Evolutionary conservation across 2,329 filamentous ascomycete species (phyloP).

Genomic region (Hypoxylon sp.): DNA sequence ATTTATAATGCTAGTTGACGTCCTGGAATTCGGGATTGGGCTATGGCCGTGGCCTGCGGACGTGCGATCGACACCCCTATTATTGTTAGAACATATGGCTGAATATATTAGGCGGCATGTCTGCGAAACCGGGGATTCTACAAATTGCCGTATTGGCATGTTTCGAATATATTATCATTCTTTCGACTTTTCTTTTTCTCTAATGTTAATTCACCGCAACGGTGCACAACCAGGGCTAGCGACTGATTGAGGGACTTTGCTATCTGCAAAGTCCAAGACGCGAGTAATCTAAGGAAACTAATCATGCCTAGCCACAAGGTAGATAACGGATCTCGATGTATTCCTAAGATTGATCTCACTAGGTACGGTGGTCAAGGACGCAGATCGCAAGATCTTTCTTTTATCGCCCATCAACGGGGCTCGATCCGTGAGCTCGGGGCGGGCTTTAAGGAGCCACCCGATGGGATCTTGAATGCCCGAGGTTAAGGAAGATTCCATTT

Average conservation of each 20-base stretch:
- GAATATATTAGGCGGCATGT: conserved; percentile 27
- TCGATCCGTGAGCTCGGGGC: conserved; percentile 17
- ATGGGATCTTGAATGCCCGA: background rate
- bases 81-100: conserved; percentile 4
- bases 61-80: background rate
- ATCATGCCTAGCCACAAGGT: background rate
- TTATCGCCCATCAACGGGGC: background rate
- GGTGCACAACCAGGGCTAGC: background rate
- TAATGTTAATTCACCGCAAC: background rate
- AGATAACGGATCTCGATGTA: conserved; percentile 2
- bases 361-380: background rate
- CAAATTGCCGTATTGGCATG: conserved; percentile 11
- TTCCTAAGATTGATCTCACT: background rate
- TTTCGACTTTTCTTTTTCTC: background rate
- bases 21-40: conserved; percentile 17
- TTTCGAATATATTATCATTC: conserved; percentile 16
- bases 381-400: conserved; percentile 20
- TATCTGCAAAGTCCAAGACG: background rate
- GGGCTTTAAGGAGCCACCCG: background rate
- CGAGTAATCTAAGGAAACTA: background rate
- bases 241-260: too few species aligned
- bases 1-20: conserved; percentile 15
- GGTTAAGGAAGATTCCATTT: background rate
- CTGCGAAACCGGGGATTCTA: background rate
- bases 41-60: background rate